Evolutionary conservation across 768 basidiomycete genomes (phyloP).

Genomic region (Phylloporus sp.): DNA sequence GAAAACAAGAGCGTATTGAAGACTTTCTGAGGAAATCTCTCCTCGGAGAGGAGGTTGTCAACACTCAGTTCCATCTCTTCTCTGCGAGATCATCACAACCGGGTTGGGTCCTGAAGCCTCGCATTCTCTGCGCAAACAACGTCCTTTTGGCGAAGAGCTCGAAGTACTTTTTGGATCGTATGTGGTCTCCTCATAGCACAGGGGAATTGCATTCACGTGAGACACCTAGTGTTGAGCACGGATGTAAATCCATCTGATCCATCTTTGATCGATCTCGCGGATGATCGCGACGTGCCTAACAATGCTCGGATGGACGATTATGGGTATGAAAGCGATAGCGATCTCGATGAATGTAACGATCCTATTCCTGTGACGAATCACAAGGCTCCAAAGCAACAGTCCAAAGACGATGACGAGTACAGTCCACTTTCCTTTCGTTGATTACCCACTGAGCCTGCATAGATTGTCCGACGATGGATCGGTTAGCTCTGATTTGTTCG

Average conservation of each 20-base stretch:
- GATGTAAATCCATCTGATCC: constrained; percentile 5
- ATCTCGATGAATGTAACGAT: constrained; percentile 26
- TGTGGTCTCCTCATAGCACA: not conserved
- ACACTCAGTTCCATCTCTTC: constrained; percentile 30
- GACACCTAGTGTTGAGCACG: constrained; percentile 10
- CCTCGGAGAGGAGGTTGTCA: constrained; percentile 25
- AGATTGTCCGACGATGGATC: constrained; percentile 16
- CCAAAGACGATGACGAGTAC: constrained; percentile 12
- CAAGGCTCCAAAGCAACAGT: not conserved
- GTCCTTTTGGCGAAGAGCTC: constrained; percentile 22
- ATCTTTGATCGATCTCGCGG: constrained; percentile 12
- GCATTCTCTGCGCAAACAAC: constrained; percentile 28
- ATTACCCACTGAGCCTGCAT: not conserved
- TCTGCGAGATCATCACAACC: constrained; percentile 9
- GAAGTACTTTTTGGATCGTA: constrained; percentile 25
- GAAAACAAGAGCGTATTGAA: constrained; percentile 13
- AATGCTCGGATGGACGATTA: constrained; percentile 16
- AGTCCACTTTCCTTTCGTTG: not conserved
- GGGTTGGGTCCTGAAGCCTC: constrained; percentile 13
- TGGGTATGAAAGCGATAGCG: constrained; percentile 32
- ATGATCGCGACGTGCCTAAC: constrained; percentile 4
- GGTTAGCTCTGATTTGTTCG: constrained; percentile 16
- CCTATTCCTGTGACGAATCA: not conserved
- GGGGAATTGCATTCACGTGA: not conserved
- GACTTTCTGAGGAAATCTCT: constrained; percentile 23